A percentile compares a stretch with the other conserved stretches of the same genome.
phyloP scores from a whole-genome alignment of 2,329 filamentous ascomycete species.

The Pseudovirgaria hyperparasitica region DNA sequence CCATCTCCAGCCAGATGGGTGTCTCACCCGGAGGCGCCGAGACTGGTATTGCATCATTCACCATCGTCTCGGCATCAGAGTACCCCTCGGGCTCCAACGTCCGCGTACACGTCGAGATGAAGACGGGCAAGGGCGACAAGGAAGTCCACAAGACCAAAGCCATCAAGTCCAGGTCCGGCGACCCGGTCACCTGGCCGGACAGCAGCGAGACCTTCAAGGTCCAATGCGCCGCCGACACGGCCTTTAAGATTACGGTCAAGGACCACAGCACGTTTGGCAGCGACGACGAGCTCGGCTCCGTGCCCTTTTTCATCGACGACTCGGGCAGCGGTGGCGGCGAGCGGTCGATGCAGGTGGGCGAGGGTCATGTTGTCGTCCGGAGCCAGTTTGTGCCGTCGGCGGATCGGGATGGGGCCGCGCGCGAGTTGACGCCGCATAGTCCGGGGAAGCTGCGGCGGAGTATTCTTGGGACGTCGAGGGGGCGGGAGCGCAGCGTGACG shows the following conservation, averaged over 20 bases:
- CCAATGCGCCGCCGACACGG: slow-evolving; percentile 64
- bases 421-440: too few relatives aligned
- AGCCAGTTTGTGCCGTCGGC: slow-evolving; percentile 54
- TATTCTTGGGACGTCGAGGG: too few relatives aligned
- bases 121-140: slow-evolving; percentile 54
- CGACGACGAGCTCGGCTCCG: slow-evolving; percentile 74
- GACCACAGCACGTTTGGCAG: slow-evolving; percentile 75
- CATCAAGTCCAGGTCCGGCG: slow-evolving; percentile 57
- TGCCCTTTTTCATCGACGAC: slow-evolving; percentile 86
- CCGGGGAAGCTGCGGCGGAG: too few relatives aligned
- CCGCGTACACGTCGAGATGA: slow-evolving; percentile 60
- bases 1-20: slow-evolving; percentile 26
- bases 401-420: too few relatives aligned
- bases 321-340: slow-evolving; percentile 51
- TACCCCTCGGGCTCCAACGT: slow-evolving; percentile 67
- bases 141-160: slow-evolving; percentile 87
- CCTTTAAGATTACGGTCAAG: slow-evolving; percentile 78
- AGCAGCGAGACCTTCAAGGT: slow-evolving; percentile 62
- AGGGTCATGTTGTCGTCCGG: slow-evolving; percentile 58
- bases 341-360: slow-evolving; percentile 63
- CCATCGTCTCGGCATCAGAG: slow-evolving; percentile 63
- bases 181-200: slow-evolving; percentile 50
- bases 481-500: too few relatives aligned
- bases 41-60: slow-evolving; percentile 66
- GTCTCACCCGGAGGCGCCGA: slow-evolving; percentile 40